These are phyloP conservation scores for Jaminaea rosea DNA, from an alignment of 1,284 basidiomycete genomes.

Conservation along the genomic window DNA sequence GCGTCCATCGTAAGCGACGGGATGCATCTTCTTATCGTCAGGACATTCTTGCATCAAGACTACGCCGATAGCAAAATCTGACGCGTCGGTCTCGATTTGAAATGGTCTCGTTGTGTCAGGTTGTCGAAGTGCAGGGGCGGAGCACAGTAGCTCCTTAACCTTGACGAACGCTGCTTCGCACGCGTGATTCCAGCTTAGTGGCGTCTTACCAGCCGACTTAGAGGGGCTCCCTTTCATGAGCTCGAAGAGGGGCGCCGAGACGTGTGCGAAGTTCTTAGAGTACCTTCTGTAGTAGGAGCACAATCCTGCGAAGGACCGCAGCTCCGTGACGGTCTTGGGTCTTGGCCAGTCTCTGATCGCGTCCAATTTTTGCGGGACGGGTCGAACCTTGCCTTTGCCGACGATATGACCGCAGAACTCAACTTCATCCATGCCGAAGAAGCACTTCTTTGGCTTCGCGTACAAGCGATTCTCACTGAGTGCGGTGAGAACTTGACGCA, in stretches of 20 bases:
- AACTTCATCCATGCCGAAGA: not conserved
- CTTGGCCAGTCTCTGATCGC: not conserved
- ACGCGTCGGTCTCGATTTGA: too few species aligned
- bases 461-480: not conserved
- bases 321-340: not conserved
- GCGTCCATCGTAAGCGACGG: too few species aligned
- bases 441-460: constrained; percentile 1
- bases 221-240: too few species aligned
- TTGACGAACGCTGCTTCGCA: too few species aligned
- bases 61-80: too few species aligned
- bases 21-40: too few species aligned
- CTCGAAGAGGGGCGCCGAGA: not conserved
- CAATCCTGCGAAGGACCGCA: not conserved
- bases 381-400: not conserved
- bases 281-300: not conserved
- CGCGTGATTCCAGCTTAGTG: too few species aligned
- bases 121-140: too few species aligned
- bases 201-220: too few species aligned
- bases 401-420: constrained; percentile 6
- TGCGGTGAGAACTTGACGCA: not conserved
- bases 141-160: too few species aligned
- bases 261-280: not conserved
- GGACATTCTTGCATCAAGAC: too few species aligned
- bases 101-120: too few species aligned
- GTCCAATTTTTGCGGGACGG: not conserved